Base-by-base conservation (phyloP, 2,329 filamentous ascomycete species). In the Aspergillus carbonarius region DNA sequence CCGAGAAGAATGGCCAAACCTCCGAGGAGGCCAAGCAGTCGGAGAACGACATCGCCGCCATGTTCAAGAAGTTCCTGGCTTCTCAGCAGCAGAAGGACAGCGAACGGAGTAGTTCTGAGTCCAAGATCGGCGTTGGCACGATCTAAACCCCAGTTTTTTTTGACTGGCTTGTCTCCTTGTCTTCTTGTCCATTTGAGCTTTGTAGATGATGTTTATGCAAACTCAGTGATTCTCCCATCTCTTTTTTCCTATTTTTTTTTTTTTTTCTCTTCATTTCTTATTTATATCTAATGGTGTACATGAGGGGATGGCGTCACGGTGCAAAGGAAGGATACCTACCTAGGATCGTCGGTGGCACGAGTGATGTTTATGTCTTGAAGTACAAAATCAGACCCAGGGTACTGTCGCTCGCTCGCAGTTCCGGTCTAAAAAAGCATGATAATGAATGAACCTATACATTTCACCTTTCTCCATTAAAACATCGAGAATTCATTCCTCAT, bases 1-100 rank as follows among this genome's bases (percentile, higher is more conserved):
- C 90, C 57, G 90, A 93, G 75, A 93, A 93, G 84, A 91, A 91
- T 68, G 74, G 70, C 49, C 67, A 64, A 54, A 59, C 61, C 23
- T 59, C 65, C 1, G 67, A 71, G 23, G 71, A 75, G 56, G 67
- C 65, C 20, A 67, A 72, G 63, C 66, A 70, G 44, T 72, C 73
- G 5, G 88, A 88, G 57, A 70, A 66, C 59, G 71, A 75, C 51
- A 76, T 76, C 59, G 73, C 72, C 4, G 66, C 72, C 47, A 76
- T 76, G 74, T 76, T 76, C 66, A 72, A 76, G 67, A 73, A 68
- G 58, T 76, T 75, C 64, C 60, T 76, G 27, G 73, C 73, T 34
- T 70, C 72, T 25, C 73, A 73, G 54, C 73, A 73, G 56, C 71
- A 72, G 59, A 40, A 66, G 40, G 68, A 69, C 15, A 54, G 54